phyloP scores from a whole-genome alignment of 1,139 yeast genomes.

The Petasospora fabianii region DNA sequence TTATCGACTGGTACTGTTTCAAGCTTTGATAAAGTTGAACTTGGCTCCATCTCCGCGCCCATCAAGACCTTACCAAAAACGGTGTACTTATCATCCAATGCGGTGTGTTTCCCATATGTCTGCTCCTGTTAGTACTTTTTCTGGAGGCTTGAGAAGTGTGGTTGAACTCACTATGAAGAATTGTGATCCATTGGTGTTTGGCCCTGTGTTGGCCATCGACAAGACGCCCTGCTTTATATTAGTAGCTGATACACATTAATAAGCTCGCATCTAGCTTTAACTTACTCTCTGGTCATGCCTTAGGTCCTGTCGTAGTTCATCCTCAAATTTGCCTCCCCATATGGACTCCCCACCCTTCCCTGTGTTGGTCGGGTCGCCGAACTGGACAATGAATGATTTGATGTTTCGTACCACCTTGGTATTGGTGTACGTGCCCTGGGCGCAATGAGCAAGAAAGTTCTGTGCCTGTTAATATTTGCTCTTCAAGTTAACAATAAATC shows the following conservation, averaged over 20 bases:
- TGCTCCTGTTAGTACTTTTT: conserved; percentile 7
- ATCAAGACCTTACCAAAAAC: conserved; percentile 52
- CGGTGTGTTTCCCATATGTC: conserved; percentile 36
- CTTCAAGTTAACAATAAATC: neutral
- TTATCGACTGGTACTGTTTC: conserved; percentile 38
- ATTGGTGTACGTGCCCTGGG: conserved; percentile 40
- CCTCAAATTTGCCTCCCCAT: conserved; percentile 49
- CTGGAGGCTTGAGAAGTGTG: neutral
- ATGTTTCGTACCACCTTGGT: conserved; percentile 41
- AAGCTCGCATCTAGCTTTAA: conserved; percentile 4
- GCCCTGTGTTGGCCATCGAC: conserved; percentile 45
- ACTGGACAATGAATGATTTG: conserved; percentile 44
- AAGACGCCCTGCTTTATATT: conserved; percentile 32
- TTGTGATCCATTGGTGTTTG: conserved; percentile 42
- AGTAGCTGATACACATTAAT: neutral
- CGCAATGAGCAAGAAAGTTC: conserved; percentile 47
- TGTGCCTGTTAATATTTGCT: conserved; percentile 10
- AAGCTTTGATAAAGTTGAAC: conserved; percentile 35
- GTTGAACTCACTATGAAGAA: conserved; percentile 35
- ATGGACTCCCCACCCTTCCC: conserved; percentile 50
- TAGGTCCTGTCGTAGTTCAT: conserved; percentile 42
- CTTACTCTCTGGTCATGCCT: conserved; percentile 42
- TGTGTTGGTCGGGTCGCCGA: conserved; percentile 48
- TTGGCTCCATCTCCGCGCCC: conserved; percentile 35
- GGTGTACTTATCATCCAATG: conserved; percentile 54